Conservation (phyloP, 352 stramenopile species). For the Phytophthora sp. region DNA sequence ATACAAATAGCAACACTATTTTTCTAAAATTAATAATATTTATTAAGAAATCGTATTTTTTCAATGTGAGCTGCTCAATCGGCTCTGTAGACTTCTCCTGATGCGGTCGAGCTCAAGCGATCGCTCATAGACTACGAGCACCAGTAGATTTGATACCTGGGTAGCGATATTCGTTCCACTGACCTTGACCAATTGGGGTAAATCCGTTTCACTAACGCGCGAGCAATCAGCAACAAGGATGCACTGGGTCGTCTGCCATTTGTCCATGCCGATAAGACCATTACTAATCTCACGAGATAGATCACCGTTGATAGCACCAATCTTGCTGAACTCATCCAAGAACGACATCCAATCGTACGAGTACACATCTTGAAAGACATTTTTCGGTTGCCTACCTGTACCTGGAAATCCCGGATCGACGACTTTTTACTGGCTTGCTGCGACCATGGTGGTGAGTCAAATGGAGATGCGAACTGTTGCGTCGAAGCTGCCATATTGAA, state of each 20-base stretch:
- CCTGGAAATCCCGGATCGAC: slow-evolving; percentile 1
- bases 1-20: slow-evolving; percentile 10
- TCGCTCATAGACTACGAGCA: neutral
- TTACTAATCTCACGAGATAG: neutral
- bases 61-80: neutral
- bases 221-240: too few relatives aligned
- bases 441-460: slow-evolving; percentile 1
- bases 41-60: neutral
- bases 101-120: neutral
- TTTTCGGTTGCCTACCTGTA: neutral
- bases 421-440: neutral
- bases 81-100: neutral
- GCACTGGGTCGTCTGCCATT: neutral
- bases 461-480: neutral
- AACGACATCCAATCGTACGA: neutral
- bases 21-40: slow-evolving; percentile 4
- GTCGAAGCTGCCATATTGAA: neutral
- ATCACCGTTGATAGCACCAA: neutral
- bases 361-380: neutral
- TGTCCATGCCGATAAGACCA: neutral
- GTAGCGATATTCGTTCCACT: neutral
- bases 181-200: neutral
- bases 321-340: neutral
- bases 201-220: neutral
- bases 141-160: neutral